These are phyloP conservation scores for Herpetomonas samuelpessoai DNA, from an alignment of 208 protist species.

Conservation along the genomic window DNA sequence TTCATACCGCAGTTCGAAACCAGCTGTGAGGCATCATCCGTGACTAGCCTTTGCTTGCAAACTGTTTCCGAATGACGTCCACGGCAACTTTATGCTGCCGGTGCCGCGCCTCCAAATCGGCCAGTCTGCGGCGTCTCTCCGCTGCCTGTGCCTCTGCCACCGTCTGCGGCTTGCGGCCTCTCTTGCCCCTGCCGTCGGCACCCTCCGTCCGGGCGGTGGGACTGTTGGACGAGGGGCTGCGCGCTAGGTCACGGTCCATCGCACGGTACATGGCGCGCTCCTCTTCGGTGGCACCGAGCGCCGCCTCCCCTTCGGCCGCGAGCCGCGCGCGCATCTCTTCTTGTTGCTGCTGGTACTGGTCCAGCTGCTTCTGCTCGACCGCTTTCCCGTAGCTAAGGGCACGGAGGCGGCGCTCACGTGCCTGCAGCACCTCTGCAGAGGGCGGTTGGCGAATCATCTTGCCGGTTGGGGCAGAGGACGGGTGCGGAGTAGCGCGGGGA, in stretches of 20 bases:
- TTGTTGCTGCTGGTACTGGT: constrained; percentile 8
- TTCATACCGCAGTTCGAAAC: no score
- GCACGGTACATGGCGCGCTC: constrained; percentile 1
- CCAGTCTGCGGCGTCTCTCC: constrained; percentile 24
- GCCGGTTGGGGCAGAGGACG: neutral
- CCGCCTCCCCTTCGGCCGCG: neutral
- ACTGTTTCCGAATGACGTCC: constrained; percentile 43
- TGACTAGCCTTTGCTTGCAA: no score
- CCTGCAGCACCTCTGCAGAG: constrained; percentile 27
- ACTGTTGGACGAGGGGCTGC: no score
- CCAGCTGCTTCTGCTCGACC: constrained; percentile 15
- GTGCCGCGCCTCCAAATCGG: constrained; percentile 63
- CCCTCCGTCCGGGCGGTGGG: neutral
- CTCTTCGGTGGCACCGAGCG: neutral
- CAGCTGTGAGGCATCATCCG: no score
- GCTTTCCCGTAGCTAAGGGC: constrained; percentile 58
- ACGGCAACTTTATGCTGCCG: constrained; percentile 43
- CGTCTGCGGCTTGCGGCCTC: neutral
- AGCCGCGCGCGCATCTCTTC: neutral
- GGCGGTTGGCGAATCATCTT: neutral
- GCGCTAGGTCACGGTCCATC: neutral
- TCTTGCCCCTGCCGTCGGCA: neutral
- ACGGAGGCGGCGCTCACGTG: constrained; percentile 44
- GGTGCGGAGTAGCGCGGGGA: no score
- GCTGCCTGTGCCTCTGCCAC: constrained; percentile 17